Base-by-base conservation (phyloP, 2,329 filamentous ascomycete species). In the Cladosporium phlei region DNA sequence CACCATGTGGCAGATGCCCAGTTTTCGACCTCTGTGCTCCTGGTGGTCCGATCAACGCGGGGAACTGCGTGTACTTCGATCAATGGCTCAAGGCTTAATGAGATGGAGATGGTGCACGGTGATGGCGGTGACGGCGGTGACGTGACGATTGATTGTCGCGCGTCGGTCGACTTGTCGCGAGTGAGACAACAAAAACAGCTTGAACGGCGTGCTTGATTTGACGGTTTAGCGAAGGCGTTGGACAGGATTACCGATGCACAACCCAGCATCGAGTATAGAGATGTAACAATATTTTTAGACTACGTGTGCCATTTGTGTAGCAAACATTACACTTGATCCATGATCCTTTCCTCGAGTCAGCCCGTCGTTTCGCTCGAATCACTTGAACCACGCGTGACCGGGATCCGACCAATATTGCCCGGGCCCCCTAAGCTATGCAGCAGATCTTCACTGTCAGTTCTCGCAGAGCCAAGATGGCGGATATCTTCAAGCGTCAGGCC, bases 11-110 rank as follows among this genome's bases (percentile, higher is more conserved):
- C 2, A 77, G 82, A 46, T 98, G 93, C 66, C 93, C 93, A 0
- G 91, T 96, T 2, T 95, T 95, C 64, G 85, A 93, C 48, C 76
- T 97, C 2, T 98, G 93, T 64, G 85, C 88, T 55, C 88, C 95
- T 51, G 89, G 88, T 5, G 91, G 91, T 0, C 88, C 89, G 0
- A 88, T 98, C 17, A 94, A 85, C 59, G 88, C 91, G 0, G 85
- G 82, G 54, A 95, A 85, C 40, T 98, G 93, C 67, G 85, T 88
- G 45, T 98, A 98, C 63, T 96, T 95, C 61, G 79, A 86, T 53
- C 79, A 83, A 43, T 98, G 93, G 93, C 68, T 96, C 35, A 77
- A 59, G 43, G 53, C 52, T 10, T 55, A 40, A 54, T 14, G 22
- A n/a, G n/a, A 29, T 17, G 39, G 14, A 16, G 32, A 29, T 37